These are phyloP conservation scores for Hydrangea macrophylla DNA, from an alignment of 148 eudicot genomes.

Conservation along the genomic window DNA sequence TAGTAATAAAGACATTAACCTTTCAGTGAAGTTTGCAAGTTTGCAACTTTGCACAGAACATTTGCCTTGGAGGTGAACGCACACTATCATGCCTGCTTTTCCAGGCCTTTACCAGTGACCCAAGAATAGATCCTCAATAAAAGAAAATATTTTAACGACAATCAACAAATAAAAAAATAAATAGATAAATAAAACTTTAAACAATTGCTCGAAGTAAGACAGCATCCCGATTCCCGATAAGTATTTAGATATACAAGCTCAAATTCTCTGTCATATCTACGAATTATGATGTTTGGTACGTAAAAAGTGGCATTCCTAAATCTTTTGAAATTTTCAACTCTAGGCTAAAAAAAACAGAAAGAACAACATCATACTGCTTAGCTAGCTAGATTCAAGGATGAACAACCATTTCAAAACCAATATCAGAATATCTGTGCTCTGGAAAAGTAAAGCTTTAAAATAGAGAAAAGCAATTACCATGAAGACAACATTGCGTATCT, in stretches of 20 bases:
- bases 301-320: background rate
- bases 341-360: background rate
- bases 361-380: background rate
- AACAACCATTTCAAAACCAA: background rate
- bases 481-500: constrained; percentile 31
- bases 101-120: background rate
- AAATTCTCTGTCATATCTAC: background rate
- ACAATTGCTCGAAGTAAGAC: background rate
- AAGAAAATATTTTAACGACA: too few relatives aligned
- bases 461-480: constrained; percentile 7
- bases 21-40: too few relatives aligned
- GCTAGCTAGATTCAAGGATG: background rate
- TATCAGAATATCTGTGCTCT: background rate
- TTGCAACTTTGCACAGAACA: background rate
- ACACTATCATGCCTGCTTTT: too few relatives aligned
- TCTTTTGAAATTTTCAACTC: background rate
- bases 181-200: background rate
- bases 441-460: background rate
- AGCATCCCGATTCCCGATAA: too few relatives aligned
- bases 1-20: too few relatives aligned
- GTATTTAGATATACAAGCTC: too few relatives aligned
- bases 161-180: background rate
- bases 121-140: background rate
- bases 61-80: too few relatives aligned
- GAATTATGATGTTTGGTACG: background rate